Conservation (phyloP, 192 early-diverging fungal genomes). For the Thamnidium elegans region DNA sequence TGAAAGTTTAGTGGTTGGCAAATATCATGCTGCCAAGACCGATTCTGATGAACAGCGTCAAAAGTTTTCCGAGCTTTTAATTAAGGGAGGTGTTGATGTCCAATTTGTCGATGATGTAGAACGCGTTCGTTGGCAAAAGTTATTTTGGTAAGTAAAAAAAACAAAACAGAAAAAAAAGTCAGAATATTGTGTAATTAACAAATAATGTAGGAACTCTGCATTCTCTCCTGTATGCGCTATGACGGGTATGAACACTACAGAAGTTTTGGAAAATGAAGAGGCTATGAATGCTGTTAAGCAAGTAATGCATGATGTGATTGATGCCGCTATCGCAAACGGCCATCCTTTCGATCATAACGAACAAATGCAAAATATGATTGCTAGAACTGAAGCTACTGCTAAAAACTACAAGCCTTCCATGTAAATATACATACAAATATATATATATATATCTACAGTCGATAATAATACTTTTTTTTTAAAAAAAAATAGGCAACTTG, state of each 20-base stretch:
- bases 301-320: constrained; percentile 56
- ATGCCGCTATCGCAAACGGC: constrained; percentile 48
- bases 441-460: no score
- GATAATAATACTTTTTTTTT: background rate
- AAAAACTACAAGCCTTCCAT: constrained; percentile 44
- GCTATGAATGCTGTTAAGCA: constrained; percentile 40
- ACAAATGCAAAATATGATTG: constrained; percentile 36
- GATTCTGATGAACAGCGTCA: constrained; percentile 28
- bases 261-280: constrained; percentile 49
- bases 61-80: constrained; percentile 44
- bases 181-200: background rate
- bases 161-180: background rate
- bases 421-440: constrained; percentile 7
- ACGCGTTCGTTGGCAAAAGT: constrained; percentile 62
- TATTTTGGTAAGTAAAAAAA: constrained; percentile 55
- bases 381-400: constrained; percentile 33
- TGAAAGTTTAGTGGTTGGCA: constrained; percentile 42
- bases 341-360: constrained; percentile 34
- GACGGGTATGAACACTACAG: constrained; percentile 51
- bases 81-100: constrained; percentile 37
- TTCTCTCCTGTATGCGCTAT: constrained; percentile 68
- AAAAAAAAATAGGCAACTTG: constrained; percentile 31
- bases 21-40: constrained; percentile 32
- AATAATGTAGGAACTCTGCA: constrained; percentile 55
- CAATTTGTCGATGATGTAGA: constrained; percentile 54